Evolutionary conservation across 768 basidiomycete species (phyloP), one percentile per base, ranked within the genome.

Genomic region (Termitomyces sp.): DNA sequence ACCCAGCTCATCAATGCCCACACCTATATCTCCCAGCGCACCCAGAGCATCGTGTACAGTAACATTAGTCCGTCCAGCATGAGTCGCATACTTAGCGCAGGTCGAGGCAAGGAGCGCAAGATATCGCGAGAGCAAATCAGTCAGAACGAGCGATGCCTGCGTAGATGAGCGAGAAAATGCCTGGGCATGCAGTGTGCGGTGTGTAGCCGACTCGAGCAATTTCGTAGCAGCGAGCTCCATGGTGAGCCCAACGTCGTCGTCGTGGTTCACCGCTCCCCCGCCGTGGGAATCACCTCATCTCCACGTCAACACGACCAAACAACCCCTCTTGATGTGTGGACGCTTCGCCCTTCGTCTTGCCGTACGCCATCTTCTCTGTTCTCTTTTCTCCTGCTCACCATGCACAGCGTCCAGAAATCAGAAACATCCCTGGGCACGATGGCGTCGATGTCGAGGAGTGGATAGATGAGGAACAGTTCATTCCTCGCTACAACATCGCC

Each of bases 401-500:
- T 55, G 20, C 57, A 54, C 62, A 79, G 78, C 72, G 70, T 18
- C 59, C 66, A 57, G 71, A 77, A 48, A 77, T 89, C 33, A 77
- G 80, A 20, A 75, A 77, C 14, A 69, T 78, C 10, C 68, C 70
- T 5, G 79, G 75, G 7, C 72, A 79, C 56, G 66, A 82, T 40
- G 68, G 73, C 35, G 66, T 84, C 30, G 71, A 76, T 23, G 69
- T 84, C 6, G 75, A 75, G 5, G 83, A 85, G 51, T 89, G 89
- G 88, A 70, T 86, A 18, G 75, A 83, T 57, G 76, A 84, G 61
- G 79, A 83, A 16, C 71, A 75, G 28, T 91, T 87, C 57, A 67
- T 83, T 33, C 82, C 83, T 2, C 74, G 92, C 56, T 90, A 91
- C 69, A 95, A 95, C 69, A 83, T 95, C 60, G 91, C 93, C 0